phyloP scores from a whole-genome alignment of 2,329 filamentous ascomycete species.

The Cyclaneusma minus region DNA sequence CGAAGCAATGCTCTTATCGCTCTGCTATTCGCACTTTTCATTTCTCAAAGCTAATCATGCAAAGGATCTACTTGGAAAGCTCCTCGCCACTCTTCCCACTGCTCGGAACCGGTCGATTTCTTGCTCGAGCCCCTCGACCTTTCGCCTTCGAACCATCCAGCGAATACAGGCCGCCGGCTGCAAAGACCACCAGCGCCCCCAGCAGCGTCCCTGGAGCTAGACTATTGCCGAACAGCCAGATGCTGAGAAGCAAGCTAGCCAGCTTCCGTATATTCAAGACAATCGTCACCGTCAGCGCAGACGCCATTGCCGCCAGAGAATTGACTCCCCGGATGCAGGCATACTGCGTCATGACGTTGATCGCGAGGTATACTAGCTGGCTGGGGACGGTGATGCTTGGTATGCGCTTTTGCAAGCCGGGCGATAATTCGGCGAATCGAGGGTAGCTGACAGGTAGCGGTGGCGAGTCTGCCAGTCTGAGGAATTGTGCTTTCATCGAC shows the following conservation, averaged over 20 bases:
- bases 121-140: slow-evolving; percentile 19
- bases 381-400: slow-evolving; percentile 37
- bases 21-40: too few species aligned
- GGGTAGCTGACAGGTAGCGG: slow-evolving; percentile 28
- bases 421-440: slow-evolving; percentile 17
- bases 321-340: slow-evolving; percentile 94
- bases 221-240: slow-evolving; percentile 84
- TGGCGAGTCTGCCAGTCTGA: slow-evolving; percentile 45
- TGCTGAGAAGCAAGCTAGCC: slow-evolving; percentile 77
- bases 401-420: slow-evolving; percentile 22
- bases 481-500: slow-evolving; percentile 48
- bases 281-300: slow-evolving; percentile 89
- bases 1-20: too few species aligned
- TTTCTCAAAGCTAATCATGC: too few species aligned
- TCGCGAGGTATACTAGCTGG: slow-evolving; percentile 53
- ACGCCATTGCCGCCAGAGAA: slow-evolving; percentile 73
- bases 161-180: slow-evolving; percentile 80
- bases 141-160: slow-evolving; percentile 37
- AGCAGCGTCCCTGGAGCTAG: slow-evolving; percentile 62
- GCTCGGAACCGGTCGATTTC: slow-evolving; percentile 13
- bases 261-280: slow-evolving; percentile 92
- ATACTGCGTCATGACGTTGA: slow-evolving; percentile 83
- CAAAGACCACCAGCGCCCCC: slow-evolving; percentile 76
- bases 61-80: too few species aligned
- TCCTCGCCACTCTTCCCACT: slow-evolving; percentile 9